Percentiles rank a stretch among this genome's conserved stretches.
Conservation (phyloP, 306 rosid genomes). For the Hippophae rhamnoides region DNA sequence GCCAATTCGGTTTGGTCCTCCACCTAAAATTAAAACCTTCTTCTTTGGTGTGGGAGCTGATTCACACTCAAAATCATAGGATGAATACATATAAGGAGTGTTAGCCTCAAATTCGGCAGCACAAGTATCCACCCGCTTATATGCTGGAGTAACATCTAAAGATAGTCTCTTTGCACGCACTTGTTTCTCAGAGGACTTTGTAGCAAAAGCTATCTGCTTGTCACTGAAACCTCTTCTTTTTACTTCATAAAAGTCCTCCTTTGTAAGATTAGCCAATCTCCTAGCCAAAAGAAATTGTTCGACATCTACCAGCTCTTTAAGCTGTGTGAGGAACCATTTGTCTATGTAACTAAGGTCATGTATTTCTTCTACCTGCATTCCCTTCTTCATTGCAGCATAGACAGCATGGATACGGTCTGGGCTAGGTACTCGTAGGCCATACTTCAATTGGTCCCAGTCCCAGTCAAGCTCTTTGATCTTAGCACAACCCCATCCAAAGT, state of each 20-base stretch:
- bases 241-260: conserved; percentile 69
- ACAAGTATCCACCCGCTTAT: conserved; percentile 92
- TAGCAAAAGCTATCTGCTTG: conserved; percentile 90
- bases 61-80: conserved; percentile 95
- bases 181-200: conserved; percentile 69
- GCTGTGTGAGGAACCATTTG: conserved; percentile 86
- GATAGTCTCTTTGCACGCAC: conserved; percentile 59
- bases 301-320: conserved; percentile 74
- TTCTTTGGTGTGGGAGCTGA: conserved; percentile 72
- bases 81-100: conserved; percentile 97
- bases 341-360: conserved; percentile 74
- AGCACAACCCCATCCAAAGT: conserved; percentile 84
- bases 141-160: conserved; percentile 67
- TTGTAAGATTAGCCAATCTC: conserved; percentile 49
- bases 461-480: conserved; percentile 64
- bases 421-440: conserved; percentile 82
- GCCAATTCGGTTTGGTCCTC: conserved; percentile 97
- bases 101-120: conserved; percentile 99
- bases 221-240: conserved; percentile 95
- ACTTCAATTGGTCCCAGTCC: conserved; percentile 86
- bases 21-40: conserved; percentile 93
- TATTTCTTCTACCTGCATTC: conserved; percentile 78
- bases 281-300: conserved; percentile 62
- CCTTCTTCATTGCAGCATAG: conserved; percentile 94
- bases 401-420: conserved; percentile 87